phyloP scores from a whole-genome alignment of 441 rosid species.

The Monsonia emarginata region DNA sequence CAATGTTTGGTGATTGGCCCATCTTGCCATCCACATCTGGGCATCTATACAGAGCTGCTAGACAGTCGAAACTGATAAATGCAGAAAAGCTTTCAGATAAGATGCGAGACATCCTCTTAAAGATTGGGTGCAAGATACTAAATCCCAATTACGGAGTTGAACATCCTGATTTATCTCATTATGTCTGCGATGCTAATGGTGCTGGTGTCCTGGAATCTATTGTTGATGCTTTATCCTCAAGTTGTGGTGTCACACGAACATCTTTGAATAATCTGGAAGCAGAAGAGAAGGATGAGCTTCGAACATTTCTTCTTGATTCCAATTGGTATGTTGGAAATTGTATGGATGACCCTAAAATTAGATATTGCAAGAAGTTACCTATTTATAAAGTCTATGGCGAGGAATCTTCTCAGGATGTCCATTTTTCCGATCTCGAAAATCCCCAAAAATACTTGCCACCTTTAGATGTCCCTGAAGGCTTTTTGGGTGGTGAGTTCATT shows the following conservation, averaged over 20 bases:
- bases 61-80: slow-evolving; percentile 62
- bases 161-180: slow-evolving; percentile 70
- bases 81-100: slow-evolving; percentile 53
- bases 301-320: slow-evolving; percentile 64
- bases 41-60: slow-evolving; percentile 61
- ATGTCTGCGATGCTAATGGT: slow-evolving; percentile 53
- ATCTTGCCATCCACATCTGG: slow-evolving; percentile 87
- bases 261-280: slow-evolving; percentile 36
- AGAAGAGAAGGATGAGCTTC: slow-evolving; percentile 77
- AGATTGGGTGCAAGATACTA: slow-evolving; percentile 86
- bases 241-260: slow-evolving; percentile 27
- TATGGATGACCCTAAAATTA: slow-evolving; percentile 41
- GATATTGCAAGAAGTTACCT: slow-evolving; percentile 64
- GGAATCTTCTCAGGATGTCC: slow-evolving; percentile 35
- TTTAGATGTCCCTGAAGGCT: slow-evolving; percentile 48
- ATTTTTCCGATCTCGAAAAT: slow-evolving; percentile 67
- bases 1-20: slow-evolving; percentile 86
- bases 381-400: slow-evolving; percentile 58
- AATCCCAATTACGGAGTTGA: slow-evolving; percentile 44
- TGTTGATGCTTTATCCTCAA: slow-evolving; percentile 48
- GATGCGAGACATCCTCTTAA: slow-evolving; percentile 52
- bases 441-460: slow-evolving; percentile 78
- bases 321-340: slow-evolving; percentile 68
- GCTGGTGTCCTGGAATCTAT: slow-evolving; percentile 69
- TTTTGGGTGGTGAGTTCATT: slow-evolving; percentile 66